A percentile compares a stretch with the other conserved stretches of the same genome.
Conservation (phyloP, 805 yeast genomes). For the Pichia kluyveri region DNA sequence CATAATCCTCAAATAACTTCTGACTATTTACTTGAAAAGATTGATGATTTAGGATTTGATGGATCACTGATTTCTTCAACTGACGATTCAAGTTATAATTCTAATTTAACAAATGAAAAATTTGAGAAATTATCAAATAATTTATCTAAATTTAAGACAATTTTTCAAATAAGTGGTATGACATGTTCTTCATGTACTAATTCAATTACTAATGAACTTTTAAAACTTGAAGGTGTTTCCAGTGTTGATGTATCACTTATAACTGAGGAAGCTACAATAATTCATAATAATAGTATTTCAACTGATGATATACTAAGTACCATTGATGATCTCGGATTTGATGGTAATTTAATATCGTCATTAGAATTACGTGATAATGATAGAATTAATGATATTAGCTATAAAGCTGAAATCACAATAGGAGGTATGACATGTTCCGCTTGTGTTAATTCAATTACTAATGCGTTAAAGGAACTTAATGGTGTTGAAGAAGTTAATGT, state of each 20-base stretch:
- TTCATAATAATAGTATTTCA: slow-evolving; percentile 31
- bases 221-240: slow-evolving; percentile 18
- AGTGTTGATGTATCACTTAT: slow-evolving; percentile 57
- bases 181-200: slow-evolving; percentile 84
- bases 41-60: slow-evolving; percentile 43
- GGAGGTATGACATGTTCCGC: slow-evolving; percentile 75
- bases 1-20: slow-evolving; percentile 30
- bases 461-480: slow-evolving; percentile 32
- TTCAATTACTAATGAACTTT: slow-evolving; percentile 38
- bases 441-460: slow-evolving; percentile 46
- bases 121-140: not conserved
- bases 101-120: not conserved
- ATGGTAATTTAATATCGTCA: slow-evolving; percentile 20
- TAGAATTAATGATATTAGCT: too few relatives aligned
- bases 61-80: slow-evolving; percentile 14
- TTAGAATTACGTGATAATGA: not conserved
- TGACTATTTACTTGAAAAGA: slow-evolving; percentile 28
- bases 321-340: slow-evolving; percentile 72
- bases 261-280: slow-evolving; percentile 62
- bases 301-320: slow-evolving; percentile 33
- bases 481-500: slow-evolving; percentile 35
- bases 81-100: not conserved
- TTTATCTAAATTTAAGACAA: slow-evolving; percentile 5
- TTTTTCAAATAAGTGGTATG: slow-evolving; percentile 57
- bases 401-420: slow-evolving; percentile 28